Conservation (phyloP, 2,329 filamentous ascomycete species). For the Iodosphaeria phyllophila region DNA sequence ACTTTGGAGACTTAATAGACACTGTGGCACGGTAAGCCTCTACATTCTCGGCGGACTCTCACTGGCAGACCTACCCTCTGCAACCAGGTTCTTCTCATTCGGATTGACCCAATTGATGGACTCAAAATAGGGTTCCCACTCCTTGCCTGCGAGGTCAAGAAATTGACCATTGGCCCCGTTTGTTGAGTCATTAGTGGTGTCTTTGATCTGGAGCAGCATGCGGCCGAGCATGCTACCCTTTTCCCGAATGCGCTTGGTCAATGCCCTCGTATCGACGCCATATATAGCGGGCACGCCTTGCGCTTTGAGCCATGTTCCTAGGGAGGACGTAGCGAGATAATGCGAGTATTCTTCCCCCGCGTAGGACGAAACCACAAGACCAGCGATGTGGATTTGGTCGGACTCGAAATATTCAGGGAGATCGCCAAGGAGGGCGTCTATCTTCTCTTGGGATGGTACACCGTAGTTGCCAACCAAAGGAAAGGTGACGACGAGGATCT, state of each 20-base stretch:
- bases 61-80: constrained; percentile 86
- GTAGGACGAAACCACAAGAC: constrained; percentile 79
- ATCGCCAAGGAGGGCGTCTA: constrained; percentile 70
- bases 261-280: constrained; percentile 77
- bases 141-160: constrained; percentile 17
- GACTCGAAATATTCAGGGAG: constrained; percentile 90
- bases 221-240: constrained; percentile 94
- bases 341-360: constrained; percentile 92
- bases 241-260: constrained; percentile 87
- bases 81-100: constrained; percentile 81
- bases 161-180: constrained; percentile 21
- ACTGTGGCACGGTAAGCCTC: constrained; percentile 39
- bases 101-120: constrained; percentile 77
- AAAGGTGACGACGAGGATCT: constrained; percentile 94
- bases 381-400: constrained; percentile 80
- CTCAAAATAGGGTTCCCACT: constrained; percentile 47
- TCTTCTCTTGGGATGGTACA: constrained; percentile 69
- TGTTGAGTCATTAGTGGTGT: constrained; percentile 21
- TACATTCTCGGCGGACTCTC: constrained; percentile 4
- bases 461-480: constrained; percentile 95
- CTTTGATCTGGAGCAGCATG: constrained; percentile 54
- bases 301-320: constrained; percentile 92
- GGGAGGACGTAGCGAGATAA: constrained; percentile 73
- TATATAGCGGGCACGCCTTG: constrained; percentile 88
- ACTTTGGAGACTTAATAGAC: constrained; percentile 69